A percentile compares a stretch with the other conserved stretches of the same genome.
Evolutionary conservation across 2,329 filamentous ascomycete genomes (phyloP).

Genomic region (Sordariomycetes sp.): DNA sequence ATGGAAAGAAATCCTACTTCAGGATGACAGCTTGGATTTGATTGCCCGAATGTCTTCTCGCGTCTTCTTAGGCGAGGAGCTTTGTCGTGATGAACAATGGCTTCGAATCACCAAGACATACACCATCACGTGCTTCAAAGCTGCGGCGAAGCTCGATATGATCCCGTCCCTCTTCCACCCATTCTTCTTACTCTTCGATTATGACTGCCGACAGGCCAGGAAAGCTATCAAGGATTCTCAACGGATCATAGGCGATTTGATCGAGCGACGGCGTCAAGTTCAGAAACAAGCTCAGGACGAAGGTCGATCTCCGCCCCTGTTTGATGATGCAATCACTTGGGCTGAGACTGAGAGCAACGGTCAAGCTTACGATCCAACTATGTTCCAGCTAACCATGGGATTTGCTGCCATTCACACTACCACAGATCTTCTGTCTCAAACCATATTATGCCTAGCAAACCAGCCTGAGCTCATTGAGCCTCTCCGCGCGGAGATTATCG

Average conservation of each 20-base stretch:
- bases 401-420: conserved; percentile 49
- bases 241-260: conserved; percentile 14
- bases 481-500: conserved; percentile 30
- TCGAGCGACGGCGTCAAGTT: conserved; percentile 12
- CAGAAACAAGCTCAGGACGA: conserved; percentile 36
- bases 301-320: conserved; percentile 28
- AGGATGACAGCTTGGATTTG: conserved; percentile 6
- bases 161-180: conserved; percentile 35
- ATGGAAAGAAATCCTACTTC: conserved; percentile 7
- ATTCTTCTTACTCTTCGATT: conserved; percentile 13
- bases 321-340: conserved; percentile 38
- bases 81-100: conserved; percentile 30
- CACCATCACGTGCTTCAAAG: conserved; percentile 27
- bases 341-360: conserved; percentile 33
- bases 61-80: conserved; percentile 23
- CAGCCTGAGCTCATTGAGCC: conserved; percentile 23
- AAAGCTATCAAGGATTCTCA: no score
- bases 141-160: conserved; percentile 19
- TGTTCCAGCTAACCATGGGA: conserved; percentile 14
- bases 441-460: conserved; percentile 24
- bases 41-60: conserved; percentile 13
- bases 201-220: no score
- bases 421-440: conserved; percentile 15
- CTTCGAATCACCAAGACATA: conserved; percentile 35
- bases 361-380: conserved; percentile 34